Evolutionary conservation across 1,139 yeast genomes (phyloP).

Genomic region (Candida sanyaensis): DNA sequence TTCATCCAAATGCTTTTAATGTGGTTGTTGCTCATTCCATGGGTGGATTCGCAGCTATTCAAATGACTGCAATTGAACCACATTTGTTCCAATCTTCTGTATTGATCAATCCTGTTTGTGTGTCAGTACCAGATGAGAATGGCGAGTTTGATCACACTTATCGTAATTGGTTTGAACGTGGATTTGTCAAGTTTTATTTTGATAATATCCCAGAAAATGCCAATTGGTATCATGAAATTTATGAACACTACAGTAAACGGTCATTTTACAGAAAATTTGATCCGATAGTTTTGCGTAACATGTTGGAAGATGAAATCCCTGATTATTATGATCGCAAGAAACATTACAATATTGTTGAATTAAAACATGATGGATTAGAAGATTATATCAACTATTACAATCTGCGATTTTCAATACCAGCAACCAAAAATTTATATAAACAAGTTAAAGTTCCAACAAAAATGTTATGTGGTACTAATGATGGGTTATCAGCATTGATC

Average conservation of each 20-base stretch:
- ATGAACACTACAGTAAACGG: constrained; percentile 38
- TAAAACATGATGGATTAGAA: constrained; percentile 15
- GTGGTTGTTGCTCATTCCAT: constrained; percentile 70
- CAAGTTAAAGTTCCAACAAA: constrained; percentile 45
- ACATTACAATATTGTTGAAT: constrained; percentile 30
- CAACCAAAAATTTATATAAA: constrained; percentile 25
- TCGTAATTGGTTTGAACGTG: constrained; percentile 22
- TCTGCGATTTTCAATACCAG: constrained; percentile 37
- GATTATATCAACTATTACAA: constrained; percentile 13
- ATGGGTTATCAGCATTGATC: constrained; percentile 18
- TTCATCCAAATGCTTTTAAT: constrained; percentile 35
- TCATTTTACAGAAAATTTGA: constrained; percentile 51
- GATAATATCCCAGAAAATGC: constrained; percentile 14
- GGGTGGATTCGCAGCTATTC: constrained; percentile 61
- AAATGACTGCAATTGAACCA: constrained; percentile 55
- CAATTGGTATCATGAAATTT: constrained; percentile 37
- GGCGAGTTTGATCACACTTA: constrained; percentile 19
- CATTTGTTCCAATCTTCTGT: constrained; percentile 55
- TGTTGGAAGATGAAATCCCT: constrained; percentile 39
- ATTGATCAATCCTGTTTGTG: constrained; percentile 61
- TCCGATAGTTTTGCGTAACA: constrained; percentile 46
- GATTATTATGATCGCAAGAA: constrained; percentile 33
- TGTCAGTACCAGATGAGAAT: constrained; percentile 13
- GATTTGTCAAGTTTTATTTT: constrained; percentile 19
- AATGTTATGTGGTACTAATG: constrained; percentile 48